Conservation (phyloP, 148 eudicot species). For the Camellia japonica region DNA sequence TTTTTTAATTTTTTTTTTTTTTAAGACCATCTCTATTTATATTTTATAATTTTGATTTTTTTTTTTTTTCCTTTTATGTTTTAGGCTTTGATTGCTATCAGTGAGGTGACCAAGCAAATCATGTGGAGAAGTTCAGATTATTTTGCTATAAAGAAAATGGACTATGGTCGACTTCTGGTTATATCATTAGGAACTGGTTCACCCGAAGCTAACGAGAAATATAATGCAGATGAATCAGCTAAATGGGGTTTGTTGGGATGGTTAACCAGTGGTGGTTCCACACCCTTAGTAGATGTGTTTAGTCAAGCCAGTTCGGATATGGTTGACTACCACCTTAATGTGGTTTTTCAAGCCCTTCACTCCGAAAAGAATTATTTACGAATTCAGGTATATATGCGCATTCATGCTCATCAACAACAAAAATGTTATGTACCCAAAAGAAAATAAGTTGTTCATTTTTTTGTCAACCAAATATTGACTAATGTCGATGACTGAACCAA, state of each 20-base stretch:
- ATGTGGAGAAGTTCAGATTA: not conserved
- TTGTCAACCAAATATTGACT: not conserved
- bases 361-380: conserved; percentile 2
- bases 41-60: not conserved
- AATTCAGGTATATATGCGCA: not conserved
- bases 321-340: conserved; percentile 11
- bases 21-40: not conserved
- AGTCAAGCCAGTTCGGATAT: conserved; percentile 8
- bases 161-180: conserved; percentile 14
- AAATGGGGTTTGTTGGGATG: conserved; percentile 13
- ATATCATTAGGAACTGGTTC: conserved; percentile 13
- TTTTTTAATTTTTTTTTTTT: too few species aligned
- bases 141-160: not conserved
- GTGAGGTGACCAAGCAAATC: conserved; percentile 13
- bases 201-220: not conserved
- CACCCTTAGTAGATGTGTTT: conserved; percentile 13
- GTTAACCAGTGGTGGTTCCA: conserved; percentile 8
- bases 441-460: not conserved
- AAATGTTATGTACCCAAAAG: not conserved
- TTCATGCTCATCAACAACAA: not conserved
- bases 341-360: conserved; percentile 17
- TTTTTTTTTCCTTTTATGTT: not conserved
- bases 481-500: not conserved
- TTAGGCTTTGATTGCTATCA: conserved; percentile 7
- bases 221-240: conserved; percentile 1